phyloP scores from a whole-genome alignment of 192 early-diverging fungal genomes.

The Backusella australiensis region DNA sequence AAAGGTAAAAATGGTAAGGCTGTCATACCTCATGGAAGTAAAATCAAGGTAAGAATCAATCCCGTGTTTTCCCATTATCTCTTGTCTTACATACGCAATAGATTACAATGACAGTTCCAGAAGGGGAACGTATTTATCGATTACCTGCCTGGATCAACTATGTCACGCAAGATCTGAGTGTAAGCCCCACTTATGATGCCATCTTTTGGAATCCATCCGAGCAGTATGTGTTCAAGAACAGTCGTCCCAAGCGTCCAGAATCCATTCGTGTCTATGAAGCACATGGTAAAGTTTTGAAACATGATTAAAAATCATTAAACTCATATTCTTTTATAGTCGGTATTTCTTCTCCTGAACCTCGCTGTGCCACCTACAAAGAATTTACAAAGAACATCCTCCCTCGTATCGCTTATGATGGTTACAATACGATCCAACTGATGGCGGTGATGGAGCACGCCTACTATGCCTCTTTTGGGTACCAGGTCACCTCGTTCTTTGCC shows the following conservation, averaged over 20 bases:
- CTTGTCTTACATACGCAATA: slow-evolving; percentile 11
- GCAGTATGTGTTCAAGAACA: slow-evolving; percentile 78
- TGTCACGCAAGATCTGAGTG: slow-evolving; percentile 81
- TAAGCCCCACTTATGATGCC: slow-evolving; percentile 82
- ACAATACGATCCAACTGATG: slow-evolving; percentile 85
- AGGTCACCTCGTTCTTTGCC: slow-evolving; percentile 96
- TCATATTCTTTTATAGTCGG: slow-evolving; percentile 61
- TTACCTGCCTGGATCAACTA: slow-evolving; percentile 87
- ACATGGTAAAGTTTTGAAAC: slow-evolving; percentile 59
- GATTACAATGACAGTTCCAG: slow-evolving; percentile 68
- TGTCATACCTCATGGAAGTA: slow-evolving; percentile 81
- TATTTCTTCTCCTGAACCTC: slow-evolving; percentile 83
- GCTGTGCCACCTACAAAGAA: slow-evolving; percentile 81
- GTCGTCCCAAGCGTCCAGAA: slow-evolving; percentile 61
- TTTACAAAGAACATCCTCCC: slow-evolving; percentile 86
- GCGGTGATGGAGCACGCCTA: slow-evolving; percentile 99
- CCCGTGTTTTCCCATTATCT: not conserved
- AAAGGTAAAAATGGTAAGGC: slow-evolving; percentile 62
- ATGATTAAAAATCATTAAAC: not conserved
- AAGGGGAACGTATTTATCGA: slow-evolving; percentile 79
- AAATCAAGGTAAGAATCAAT: slow-evolving; percentile 68
- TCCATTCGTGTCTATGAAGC: slow-evolving; percentile 89
- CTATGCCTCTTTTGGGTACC: slow-evolving; percentile 98
- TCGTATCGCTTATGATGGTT: slow-evolving; percentile 79
- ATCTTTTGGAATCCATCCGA: slow-evolving; percentile 92